phyloP scores from a whole-genome alignment of 2,329 filamentous ascomycete genomes.

The Nemania sp. region DNA sequence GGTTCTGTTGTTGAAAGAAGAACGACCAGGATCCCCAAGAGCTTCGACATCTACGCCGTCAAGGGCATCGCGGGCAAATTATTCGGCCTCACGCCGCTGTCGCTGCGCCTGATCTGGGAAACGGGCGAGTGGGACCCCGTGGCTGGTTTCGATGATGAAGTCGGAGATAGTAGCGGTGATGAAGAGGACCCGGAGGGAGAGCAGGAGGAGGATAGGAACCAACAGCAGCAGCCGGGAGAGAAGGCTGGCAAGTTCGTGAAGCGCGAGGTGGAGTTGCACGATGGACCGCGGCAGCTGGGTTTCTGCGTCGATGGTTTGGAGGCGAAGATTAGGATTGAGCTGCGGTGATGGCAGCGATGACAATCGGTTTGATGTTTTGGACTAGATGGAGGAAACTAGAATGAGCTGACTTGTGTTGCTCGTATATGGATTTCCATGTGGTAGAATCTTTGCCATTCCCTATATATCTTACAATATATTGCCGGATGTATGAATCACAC shows the following conservation, averaged over 20 bases:
- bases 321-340: constrained; percentile 71
- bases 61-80: constrained; percentile 75
- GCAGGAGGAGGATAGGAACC: constrained; percentile 14
- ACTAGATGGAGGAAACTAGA: too few species aligned
- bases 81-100: constrained; percentile 67
- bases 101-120: constrained; percentile 76
- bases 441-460: not conserved
- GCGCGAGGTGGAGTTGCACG: constrained; percentile 76
- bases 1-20: too few species aligned
- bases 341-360: constrained; percentile 40
- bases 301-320: constrained; percentile 79
- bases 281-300: constrained; percentile 79
- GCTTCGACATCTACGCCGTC: constrained; percentile 78
- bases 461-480: not conserved
- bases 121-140: constrained; percentile 89
- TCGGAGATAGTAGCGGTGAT: constrained; percentile 57
- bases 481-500: not conserved
- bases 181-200: constrained; percentile 45
- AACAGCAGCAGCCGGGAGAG: constrained; percentile 29
- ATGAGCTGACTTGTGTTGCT: too few species aligned
- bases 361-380: not conserved
- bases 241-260: constrained; percentile 67
- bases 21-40: constrained; percentile 66
- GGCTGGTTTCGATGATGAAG: constrained; percentile 61
- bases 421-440: too few species aligned